Evolutionary conservation across 768 basidiomycete genomes (phyloP), one percentile per base, ranked within the genome.

Genomic region (Amanita pallidorosea): DNA sequence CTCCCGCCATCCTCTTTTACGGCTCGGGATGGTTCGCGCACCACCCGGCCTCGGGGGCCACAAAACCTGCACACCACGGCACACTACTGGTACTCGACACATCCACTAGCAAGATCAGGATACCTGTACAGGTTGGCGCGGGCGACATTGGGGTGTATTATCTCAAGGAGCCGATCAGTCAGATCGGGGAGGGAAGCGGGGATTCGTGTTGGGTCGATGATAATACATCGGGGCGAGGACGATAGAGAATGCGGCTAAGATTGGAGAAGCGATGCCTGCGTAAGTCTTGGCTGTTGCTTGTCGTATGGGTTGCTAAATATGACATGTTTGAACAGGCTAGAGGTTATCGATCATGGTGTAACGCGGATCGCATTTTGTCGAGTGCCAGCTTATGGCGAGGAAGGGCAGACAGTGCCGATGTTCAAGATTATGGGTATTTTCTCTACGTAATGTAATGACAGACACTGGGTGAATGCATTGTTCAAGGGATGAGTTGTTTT

Each of bases 121-220:
- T 99, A 25, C 91, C 90, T 20, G 72, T 98, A 50, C 79, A 80
- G 62, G 76, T 88, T 0, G 85, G 86, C 4, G 89, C 87, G 27
- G 96, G 96, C 7, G 95, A 98, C 60, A 78, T 99, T 36, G 93
- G 88, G 34, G 74, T 99, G 7, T 97, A 97, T 67, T 96, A 83
- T 66, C 53, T 97, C 29, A 77, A 77, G 63, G 90, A 92, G 54
- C 84, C 89, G 9, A 67, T 73, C 45, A 60, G 59, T 22, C 63
- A 69, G 15, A 71, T 80, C 33, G 81, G 77, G 5, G 70, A 77
- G 53, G 85, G 88, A 29, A 82, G 83, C 57, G 74, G 77, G 47
- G 72, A 94, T 3, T 80, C 88, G 59, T 98, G 96, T 64, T 98
- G 95, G 95, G 96, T 99, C 29, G 96, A 99, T 64, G 94, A 99